A percentile compares a stretch with the other conserved stretches of the same genome.
Evolutionary conservation across 1,139 yeast genomes (phyloP).

Genomic region (Suhomyces guaymorum): DNA sequence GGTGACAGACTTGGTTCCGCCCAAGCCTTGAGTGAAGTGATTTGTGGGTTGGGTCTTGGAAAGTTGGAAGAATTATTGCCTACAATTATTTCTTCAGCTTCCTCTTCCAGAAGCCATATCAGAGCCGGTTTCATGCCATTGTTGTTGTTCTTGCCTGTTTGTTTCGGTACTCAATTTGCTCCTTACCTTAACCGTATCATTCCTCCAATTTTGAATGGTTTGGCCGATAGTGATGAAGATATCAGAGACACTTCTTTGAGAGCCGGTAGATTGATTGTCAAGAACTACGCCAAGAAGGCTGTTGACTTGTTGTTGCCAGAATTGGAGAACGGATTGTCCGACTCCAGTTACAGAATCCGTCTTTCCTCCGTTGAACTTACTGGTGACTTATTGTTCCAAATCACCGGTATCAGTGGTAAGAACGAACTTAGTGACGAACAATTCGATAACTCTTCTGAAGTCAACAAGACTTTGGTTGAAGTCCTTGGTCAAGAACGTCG

Average conservation of each 20-base stretch:
- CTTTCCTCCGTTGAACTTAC: conserved; percentile 92
- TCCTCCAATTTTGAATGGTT: conserved; percentile 86
- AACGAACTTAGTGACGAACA: conserved; percentile 68
- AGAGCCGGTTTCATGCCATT: conserved; percentile 95
- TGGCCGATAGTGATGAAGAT: conserved; percentile 86
- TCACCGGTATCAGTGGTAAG: conserved; percentile 82
- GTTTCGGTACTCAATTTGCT: conserved; percentile 90
- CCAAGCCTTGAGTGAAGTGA: conserved; percentile 92
- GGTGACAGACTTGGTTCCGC: conserved; percentile 98
- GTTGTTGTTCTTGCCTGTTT: conserved; percentile 85
- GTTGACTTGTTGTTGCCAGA: conserved; percentile 93
- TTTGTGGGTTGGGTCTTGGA: conserved; percentile 83
- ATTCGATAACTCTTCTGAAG: conserved; percentile 56
- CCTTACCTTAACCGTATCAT: conserved; percentile 84
- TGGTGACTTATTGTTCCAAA: conserved; percentile 94
- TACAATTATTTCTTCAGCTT: conserved; percentile 69
- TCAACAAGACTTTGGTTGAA: conserved; percentile 68
- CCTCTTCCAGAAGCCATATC: conserved; percentile 63
- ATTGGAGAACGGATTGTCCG: conserved; percentile 85
- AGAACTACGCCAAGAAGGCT: conserved; percentile 89
- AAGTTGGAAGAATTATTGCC: conserved; percentile 91
- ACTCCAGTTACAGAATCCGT: conserved; percentile 82
- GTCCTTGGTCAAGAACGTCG: conserved; percentile 87
- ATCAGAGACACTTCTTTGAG: conserved; percentile 88
- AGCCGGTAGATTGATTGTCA: conserved; percentile 90